Percentiles rank a stretch among this genome's conserved stretches.
Evolutionary conservation across 345 rosid genomes (phyloP).

Genomic region (Eucalyptus guilfoylei): DNA sequence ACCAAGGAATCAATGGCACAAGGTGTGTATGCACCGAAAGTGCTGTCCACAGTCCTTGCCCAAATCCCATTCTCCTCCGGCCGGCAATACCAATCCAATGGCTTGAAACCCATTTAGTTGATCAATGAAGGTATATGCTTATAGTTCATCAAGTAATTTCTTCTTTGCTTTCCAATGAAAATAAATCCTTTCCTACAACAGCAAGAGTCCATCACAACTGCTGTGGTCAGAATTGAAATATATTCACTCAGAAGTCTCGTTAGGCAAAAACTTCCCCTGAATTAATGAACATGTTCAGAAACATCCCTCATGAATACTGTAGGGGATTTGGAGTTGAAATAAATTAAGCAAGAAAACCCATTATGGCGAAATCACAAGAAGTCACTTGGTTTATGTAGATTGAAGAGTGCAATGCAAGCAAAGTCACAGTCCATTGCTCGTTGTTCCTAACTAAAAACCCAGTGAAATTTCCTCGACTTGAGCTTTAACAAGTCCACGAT

Average conservation of each 20-base stretch:
- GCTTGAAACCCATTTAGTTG: constrained; percentile 44
- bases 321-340: neutral
- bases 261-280: neutral
- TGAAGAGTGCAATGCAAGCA: neutral
- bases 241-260: neutral
- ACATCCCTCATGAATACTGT: neutral
- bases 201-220: neutral
- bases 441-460: neutral
- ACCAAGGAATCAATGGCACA: constrained; percentile 68
- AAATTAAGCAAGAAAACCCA: neutral
- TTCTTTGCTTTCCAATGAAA: neutral
- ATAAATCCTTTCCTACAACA: neutral
- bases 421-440: neutral
- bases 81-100: constrained; percentile 64
- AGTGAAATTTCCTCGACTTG: neutral
- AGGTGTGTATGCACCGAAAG: constrained; percentile 68
- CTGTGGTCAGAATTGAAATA: neutral
- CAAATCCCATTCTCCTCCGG: constrained; percentile 58
- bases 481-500: neutral
- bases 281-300: neutral
- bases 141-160: neutral
- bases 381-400: neutral
- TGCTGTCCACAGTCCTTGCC: constrained; percentile 40
- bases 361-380: neutral
- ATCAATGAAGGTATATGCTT: neutral